These are phyloP conservation scores for Suillus ampliporus DNA, from an alignment of 768 basidiomycete species.

Conservation along the genomic window DNA sequence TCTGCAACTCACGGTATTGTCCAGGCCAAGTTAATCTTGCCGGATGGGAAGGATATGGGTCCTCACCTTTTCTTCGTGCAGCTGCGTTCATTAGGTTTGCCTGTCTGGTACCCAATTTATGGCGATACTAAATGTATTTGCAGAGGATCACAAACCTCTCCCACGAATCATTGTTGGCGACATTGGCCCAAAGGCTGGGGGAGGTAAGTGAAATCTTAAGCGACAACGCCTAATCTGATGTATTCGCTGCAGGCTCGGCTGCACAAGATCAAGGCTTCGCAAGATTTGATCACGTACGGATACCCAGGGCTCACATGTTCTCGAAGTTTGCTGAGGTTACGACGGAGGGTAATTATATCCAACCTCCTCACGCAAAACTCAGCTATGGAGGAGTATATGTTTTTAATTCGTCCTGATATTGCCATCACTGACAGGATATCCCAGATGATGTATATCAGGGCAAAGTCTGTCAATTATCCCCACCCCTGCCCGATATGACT, in stretches of 20 bases:
- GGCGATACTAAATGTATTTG: conserved; percentile 7
- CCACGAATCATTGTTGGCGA: conserved; percentile 72
- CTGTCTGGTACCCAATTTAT: neutral
- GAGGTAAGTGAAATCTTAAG: conserved; percentile 33
- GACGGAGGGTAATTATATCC: conserved; percentile 63
- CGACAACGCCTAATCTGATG: neutral
- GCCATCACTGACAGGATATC: neutral
- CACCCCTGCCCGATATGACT: neutral
- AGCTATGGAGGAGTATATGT: conserved; percentile 74
- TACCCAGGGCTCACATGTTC: conserved; percentile 75
- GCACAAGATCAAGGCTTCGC: conserved; percentile 73
- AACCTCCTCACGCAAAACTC: conserved; percentile 74
- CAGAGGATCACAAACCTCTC: conserved; percentile 64
- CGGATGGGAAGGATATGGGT: conserved; percentile 62
- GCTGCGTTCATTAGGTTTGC: conserved; percentile 62
- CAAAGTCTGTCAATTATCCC: conserved; percentile 45
- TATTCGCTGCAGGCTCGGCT: conserved; percentile 48
- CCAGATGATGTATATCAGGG: conserved; percentile 78
- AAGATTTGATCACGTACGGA: conserved; percentile 65
- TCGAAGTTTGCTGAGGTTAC: conserved; percentile 76
- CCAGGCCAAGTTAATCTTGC: conserved; percentile 75
- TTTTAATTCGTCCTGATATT: neutral
- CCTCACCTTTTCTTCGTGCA: conserved; percentile 81
- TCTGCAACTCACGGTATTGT: conserved; percentile 78
- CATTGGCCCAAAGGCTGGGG: conserved; percentile 51